Base-by-base conservation (phyloP, 2,329 filamentous ascomycete genomes). In the Apiospora marii region DNA sequence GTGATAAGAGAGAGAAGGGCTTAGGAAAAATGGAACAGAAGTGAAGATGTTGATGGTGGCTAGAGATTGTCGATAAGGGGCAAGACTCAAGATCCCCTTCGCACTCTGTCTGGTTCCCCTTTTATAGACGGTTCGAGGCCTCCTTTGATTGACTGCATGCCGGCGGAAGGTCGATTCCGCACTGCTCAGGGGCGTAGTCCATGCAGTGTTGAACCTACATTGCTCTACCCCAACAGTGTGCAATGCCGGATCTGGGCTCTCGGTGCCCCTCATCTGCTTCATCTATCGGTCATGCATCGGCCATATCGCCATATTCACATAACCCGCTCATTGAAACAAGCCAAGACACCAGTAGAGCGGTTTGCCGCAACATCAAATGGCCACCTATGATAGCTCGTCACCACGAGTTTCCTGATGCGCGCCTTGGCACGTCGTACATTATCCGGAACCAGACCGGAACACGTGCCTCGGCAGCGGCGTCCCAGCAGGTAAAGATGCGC, bases 311-410 rank as follows among this genome's bases (percentile, higher is more conserved):
- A 41, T 64, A 37, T 64, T n/a, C 58, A n/a, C 58, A 41, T 34
- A 19, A 24, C 58, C 58, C 58, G 34, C 58, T 14, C 34, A 10
- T 64, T 64, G 58, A 64, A 64, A 64, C 58, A 37, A 41, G 58
- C 58, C 58, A 64, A 64, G 58, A 22, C 58, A 41, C 58, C 58
- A 64, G 41, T 64, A 6, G 24, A 16, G 16, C 13, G 19, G 3
- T 19, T 4, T 19, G 34, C 3, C 58, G 58, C 58, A 24, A 24
- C 19, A 64, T 64, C 49, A 64, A 8, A 64, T 64, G 34, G 34
- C 58, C 58, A 64, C 58, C 58, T 64, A 41, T 64, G 58, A 64
- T 64, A 64, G 34, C 34, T 22, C 30, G 13, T 41, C 58, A 64
- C 34, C 4, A 24, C 58, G 46, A 10, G 10, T 64, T 64, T 34